A percentile compares a stretch with the other conserved stretches of the same genome.
These are phyloP conservation scores for Globisporangium perplexum DNA, from an alignment of 352 stramenopile genomes.

Conservation along the genomic window DNA sequence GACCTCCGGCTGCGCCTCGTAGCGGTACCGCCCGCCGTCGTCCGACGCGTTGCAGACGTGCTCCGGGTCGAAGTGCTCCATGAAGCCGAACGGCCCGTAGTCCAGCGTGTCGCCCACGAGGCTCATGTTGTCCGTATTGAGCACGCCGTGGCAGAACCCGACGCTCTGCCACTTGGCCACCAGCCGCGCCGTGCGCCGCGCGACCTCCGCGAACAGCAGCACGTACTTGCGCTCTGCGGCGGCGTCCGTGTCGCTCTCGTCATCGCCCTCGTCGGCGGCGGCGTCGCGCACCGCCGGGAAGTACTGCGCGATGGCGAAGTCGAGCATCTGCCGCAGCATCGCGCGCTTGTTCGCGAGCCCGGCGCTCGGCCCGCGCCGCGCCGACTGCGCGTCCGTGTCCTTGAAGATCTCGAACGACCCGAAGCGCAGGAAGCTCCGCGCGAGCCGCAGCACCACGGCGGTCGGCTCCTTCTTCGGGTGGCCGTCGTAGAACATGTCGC, in stretches of 20 bases:
- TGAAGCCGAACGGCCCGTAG: conserved; percentile 91
- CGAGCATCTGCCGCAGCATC: conserved; percentile 84
- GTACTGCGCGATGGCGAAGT: conserved; percentile 60
- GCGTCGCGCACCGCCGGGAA: background rate
- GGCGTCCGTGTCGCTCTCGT: no score
- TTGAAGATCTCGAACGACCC: conserved; percentile 96
- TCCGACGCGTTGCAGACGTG: conserved; percentile 85
- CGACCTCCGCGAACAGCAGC: conserved; percentile 60
- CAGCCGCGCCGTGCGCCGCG: conserved; percentile 65
- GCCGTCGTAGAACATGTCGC: conserved; percentile 43
- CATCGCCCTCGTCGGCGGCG: background rate
- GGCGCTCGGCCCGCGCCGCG: conserved; percentile 83
- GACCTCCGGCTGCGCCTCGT: conserved; percentile 75
- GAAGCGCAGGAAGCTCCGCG: conserved; percentile 92
- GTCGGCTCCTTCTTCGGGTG: conserved; percentile 60
- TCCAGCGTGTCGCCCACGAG: conserved; percentile 38
- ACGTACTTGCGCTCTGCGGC: conserved; percentile 19
- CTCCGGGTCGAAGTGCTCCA: conserved; percentile 85
- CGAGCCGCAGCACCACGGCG: conserved; percentile 84
- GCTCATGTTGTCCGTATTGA: conserved; percentile 15
- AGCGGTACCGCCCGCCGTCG: conserved; percentile 72
- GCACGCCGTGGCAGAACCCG: conserved; percentile 89
- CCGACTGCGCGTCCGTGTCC: conserved; percentile 57
- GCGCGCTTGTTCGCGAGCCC: conserved; percentile 55
- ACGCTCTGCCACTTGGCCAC: conserved; percentile 81